Evolutionary conservation across 2,329 filamentous ascomycete species (phyloP).

Genomic region (Apiospora phragmitis): DNA sequence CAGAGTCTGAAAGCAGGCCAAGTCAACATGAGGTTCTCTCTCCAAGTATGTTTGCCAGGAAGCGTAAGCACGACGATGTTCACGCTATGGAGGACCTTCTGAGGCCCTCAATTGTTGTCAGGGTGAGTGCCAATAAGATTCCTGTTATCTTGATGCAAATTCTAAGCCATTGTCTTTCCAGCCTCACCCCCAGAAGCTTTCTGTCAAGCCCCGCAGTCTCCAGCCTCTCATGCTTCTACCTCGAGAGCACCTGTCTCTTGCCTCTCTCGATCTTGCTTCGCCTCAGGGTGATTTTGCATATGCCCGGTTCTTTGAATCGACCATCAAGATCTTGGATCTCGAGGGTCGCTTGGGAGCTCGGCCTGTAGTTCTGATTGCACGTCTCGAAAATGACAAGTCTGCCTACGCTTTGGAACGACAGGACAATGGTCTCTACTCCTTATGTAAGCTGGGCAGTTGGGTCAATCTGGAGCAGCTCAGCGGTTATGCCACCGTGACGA

Average conservation of each 20-base stretch:
- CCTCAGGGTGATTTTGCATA: slow-evolving; percentile 51
- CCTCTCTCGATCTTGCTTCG: slow-evolving; percentile 57
- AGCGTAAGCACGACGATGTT: slow-evolving; percentile 39
- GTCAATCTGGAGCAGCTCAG: slow-evolving; percentile 58
- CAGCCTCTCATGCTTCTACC: slow-evolving; percentile 64
- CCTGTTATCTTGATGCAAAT: not conserved
- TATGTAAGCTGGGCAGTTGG: slow-evolving; percentile 70
- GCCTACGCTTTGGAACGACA: slow-evolving; percentile 69
- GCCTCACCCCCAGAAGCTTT: slow-evolving; percentile 57
- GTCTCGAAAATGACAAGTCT: slow-evolving; percentile 53
- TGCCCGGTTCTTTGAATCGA: slow-evolving; percentile 60
- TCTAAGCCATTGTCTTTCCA: slow-evolving; percentile 28
- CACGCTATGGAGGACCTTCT: slow-evolving; percentile 53
- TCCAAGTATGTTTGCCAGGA: slow-evolving; percentile 28
- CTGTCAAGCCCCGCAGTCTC: slow-evolving; percentile 54
- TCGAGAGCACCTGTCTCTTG: slow-evolving; percentile 60
- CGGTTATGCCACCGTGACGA: slow-evolving; percentile 49
- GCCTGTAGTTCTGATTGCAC: slow-evolving; percentile 61
- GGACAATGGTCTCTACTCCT: slow-evolving; percentile 58
- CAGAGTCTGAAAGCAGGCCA: not conserved
- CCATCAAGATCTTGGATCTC: slow-evolving; percentile 63
- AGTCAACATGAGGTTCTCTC: slow-evolving; percentile 2
- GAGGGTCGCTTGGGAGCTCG: slow-evolving; percentile 58
- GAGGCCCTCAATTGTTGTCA: slow-evolving; percentile 51
- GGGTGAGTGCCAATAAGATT: slow-evolving; percentile 37